Evolutionary conservation across 805 yeast genomes (phyloP).

Genomic region (Wickerhamiella kazuoi): DNA sequence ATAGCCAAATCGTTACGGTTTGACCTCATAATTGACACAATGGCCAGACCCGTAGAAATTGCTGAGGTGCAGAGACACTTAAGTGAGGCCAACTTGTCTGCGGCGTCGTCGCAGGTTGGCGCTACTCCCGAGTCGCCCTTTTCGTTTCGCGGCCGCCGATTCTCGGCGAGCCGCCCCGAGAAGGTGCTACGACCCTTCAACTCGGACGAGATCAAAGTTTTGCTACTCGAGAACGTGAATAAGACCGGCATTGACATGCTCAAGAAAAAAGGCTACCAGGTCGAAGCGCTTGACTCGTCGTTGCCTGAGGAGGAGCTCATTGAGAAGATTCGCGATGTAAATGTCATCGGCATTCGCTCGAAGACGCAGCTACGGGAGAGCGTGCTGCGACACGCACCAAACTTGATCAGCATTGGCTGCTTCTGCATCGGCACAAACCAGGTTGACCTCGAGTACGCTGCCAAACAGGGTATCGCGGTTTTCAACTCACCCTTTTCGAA

Average conservation of each 20-base stretch:
- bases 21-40: too few species aligned
- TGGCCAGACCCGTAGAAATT: conserved; percentile 20
- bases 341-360: conserved; percentile 95
- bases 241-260: conserved; percentile 79
- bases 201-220: conserved; percentile 84
- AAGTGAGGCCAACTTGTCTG: conserved; percentile 10
- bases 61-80: conserved; percentile 8
- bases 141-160: conserved; percentile 12
- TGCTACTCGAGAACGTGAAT: conserved; percentile 84
- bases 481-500: conserved; percentile 97
- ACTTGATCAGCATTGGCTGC: conserved; percentile 83
- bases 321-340: conserved; percentile 82
- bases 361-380: conserved; percentile 76
- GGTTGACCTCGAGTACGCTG: conserved; percentile 84
- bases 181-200: conserved; percentile 85
- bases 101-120: conserved; percentile 13
- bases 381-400: conserved; percentile 69
- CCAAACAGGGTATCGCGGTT: conserved; percentile 83
- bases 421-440: conserved; percentile 99
- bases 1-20: too few species aligned
- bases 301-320: conserved; percentile 84
- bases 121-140: conserved; percentile 5
- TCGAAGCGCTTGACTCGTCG: conserved; percentile 79
- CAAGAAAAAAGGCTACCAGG: conserved; percentile 86
- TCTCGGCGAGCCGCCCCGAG: conserved; percentile 16